phyloP scores from a whole-genome alignment of 257 asterid genomes.

The Solanum habrochaites region DNA sequence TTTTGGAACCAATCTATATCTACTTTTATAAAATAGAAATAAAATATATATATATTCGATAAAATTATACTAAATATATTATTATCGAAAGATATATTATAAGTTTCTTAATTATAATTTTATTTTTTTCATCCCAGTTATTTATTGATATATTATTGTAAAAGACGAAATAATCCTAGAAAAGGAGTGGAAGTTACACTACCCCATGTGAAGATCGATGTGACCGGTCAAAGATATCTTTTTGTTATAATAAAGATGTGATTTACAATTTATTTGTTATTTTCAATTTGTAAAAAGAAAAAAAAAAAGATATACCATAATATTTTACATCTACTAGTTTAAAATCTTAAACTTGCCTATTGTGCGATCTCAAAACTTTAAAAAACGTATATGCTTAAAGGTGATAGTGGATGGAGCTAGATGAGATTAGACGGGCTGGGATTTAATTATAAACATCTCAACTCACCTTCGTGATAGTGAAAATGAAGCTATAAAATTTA shows the following conservation, averaged over 20 bases:
- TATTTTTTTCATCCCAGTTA: neutral
- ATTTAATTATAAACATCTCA: neutral
- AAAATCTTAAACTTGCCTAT: neutral
- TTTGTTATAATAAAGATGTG: neutral
- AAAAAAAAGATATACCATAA: neutral
- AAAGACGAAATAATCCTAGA: neutral
- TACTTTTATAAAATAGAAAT: neutral
- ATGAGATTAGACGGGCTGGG: rapidly evolving
- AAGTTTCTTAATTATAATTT: neutral
- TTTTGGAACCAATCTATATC: neutral
- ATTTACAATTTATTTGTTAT: neutral
- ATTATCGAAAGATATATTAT: neutral
- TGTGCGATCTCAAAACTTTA: neutral
- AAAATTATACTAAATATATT: rapidly evolving
- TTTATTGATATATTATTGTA: neutral
- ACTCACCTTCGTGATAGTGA: rapidly evolving
- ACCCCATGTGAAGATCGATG: neutral
- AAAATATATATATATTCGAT: rapidly evolving
- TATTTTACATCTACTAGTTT: neutral
- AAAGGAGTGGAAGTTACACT: neutral
- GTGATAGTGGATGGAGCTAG: neutral
- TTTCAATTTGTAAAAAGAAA: neutral
- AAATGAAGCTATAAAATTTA: neutral
- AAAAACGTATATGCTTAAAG: neutral
- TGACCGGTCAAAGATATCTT: neutral